Evolutionary conservation across 129 eudicot genomes (phyloP), one percentile per base, ranked within the genome.

Genomic region (Gnaphalium uliginosum): DNA sequence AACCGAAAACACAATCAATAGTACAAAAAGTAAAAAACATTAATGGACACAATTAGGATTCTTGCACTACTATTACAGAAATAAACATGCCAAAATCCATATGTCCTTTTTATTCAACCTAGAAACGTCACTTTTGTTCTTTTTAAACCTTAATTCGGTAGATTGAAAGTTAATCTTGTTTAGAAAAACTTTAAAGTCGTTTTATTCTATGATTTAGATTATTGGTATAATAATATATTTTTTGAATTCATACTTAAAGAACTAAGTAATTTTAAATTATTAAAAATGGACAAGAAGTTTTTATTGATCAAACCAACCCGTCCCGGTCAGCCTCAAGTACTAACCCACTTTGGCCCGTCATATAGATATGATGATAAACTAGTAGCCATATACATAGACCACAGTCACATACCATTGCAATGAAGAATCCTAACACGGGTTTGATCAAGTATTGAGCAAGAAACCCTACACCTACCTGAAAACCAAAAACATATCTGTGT

Each of bases 391-490:
- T 39, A 39, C 58, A 58, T 41, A 39, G 4, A 11, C 4, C 53
- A 46, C 14, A 59, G 75, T 57, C 77, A 76, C 86, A 58, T 89
- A 94, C 99, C 97, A 79, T 81, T 32, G 99, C 97, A 75, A 94
- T 94, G 59, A 83, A 71, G 62, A 87, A 94, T 53, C 99, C 99
- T 75, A 94, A 83, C 27, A 87, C 0, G n/a, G 99, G 99, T 75
- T 94, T 94, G 81, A 94, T 91, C 56, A 94, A 59, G 83, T 91
- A 94, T 72, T 94, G 99, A 30, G 99, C 97, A 70, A 94, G 87
- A 87, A 94, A 91, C 56, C 99, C 99, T 33, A 94, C 92, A 66
- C 99, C 99, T 11, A 94, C 98, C 98, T 94, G 84, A 73, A 67
- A 66, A 66, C 54, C 50, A 66, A 71, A 69, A n/a, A 64, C 41